Evolutionary conservation across 108 stramenopile species (phyloP).

Genomic region (Pseudonitzschia pungens): DNA sequence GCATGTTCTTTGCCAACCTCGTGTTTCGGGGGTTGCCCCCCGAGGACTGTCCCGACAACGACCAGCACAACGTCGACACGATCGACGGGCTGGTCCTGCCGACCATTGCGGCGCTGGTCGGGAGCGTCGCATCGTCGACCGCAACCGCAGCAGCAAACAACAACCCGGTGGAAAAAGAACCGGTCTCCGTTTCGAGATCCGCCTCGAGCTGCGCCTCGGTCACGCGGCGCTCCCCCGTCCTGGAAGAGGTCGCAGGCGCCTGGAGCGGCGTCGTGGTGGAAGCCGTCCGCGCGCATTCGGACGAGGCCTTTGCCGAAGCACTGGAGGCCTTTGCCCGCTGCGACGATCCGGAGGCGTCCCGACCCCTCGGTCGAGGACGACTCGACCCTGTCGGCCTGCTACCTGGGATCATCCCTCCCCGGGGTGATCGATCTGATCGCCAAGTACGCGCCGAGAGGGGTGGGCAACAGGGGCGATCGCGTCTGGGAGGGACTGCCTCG

Average conservation of each 20-base stretch:
- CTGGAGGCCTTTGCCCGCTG: slow-evolving; percentile 27
- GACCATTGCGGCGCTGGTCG: slow-evolving; percentile 60
- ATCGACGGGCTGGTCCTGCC: slow-evolving; percentile 83
- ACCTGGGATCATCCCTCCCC: slow-evolving; percentile 66
- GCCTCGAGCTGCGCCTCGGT: slow-evolving; percentile 59
- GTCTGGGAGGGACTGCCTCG: slow-evolving; percentile 67
- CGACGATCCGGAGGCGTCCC: slow-evolving; percentile 25
- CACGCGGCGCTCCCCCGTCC: slow-evolving; percentile 47
- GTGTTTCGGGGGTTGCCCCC: slow-evolving; percentile 48
- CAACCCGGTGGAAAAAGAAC: neutral
- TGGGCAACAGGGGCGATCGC: slow-evolving; percentile 16
- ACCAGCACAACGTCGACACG: slow-evolving; percentile 88
- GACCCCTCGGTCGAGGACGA: slow-evolving; percentile 17
- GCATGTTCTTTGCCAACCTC: slow-evolving; percentile 91
- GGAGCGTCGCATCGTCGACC: too few species aligned
- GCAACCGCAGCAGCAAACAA: slow-evolving; percentile 29
- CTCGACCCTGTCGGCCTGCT: slow-evolving; percentile 64
- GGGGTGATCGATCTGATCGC: slow-evolving; percentile 63
- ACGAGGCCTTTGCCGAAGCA: slow-evolving; percentile 32
- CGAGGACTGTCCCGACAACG: slow-evolving; percentile 86
- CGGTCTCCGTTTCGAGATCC: slow-evolving; percentile 22
- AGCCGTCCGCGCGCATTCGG: slow-evolving; percentile 28
- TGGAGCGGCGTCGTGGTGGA: slow-evolving; percentile 47
- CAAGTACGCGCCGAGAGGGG: slow-evolving; percentile 64
- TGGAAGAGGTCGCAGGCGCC: slow-evolving; percentile 41